Evolutionary conservation across 192 early-diverging fungal species (phyloP).

Genomic region (Linnemannia exigua): DNA sequence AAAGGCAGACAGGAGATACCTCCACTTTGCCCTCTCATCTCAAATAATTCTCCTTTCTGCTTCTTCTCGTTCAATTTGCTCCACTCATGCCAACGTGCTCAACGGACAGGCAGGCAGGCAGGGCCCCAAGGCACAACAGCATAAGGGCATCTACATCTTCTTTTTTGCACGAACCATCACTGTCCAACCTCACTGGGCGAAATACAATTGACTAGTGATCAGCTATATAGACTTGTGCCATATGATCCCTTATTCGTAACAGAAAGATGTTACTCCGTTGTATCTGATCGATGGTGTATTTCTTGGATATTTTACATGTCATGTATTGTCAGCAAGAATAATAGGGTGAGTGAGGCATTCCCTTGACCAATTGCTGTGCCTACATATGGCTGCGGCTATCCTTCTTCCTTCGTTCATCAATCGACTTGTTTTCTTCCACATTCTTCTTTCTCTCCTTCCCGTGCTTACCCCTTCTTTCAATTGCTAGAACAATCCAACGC

Average conservation of each 20-base stretch:
- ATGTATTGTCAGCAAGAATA: neutral
- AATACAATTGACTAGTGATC: too few relatives aligned
- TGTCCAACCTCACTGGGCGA: neutral
- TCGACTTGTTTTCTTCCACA: neutral
- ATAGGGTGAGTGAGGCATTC: neutral
- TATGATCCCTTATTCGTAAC: neutral
- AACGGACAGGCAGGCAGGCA: neutral
- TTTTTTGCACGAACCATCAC: constrained; percentile 1
- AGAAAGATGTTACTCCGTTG: too few relatives aligned
- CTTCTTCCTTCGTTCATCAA: neutral
- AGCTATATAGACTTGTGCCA: too few relatives aligned
- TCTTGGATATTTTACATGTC: neutral
- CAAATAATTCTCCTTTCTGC: neutral
- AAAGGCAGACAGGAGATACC: neutral
- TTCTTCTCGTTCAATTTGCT: neutral
- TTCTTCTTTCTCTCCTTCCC: neutral
- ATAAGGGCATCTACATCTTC: neutral
- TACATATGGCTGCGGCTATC: neutral
- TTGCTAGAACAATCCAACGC: neutral
- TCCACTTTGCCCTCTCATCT: too few relatives aligned
- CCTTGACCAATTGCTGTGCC: neutral
- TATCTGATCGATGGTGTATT: neutral
- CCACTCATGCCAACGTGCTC: neutral
- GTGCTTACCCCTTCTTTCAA: neutral
- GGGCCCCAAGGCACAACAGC: too few relatives aligned